Percentiles rank a stretch among this genome's conserved stretches.
Evolutionary conservation across 2,329 filamentous ascomycete species (phyloP).

Genomic region (Aspergillus eucalypticola): DNA sequence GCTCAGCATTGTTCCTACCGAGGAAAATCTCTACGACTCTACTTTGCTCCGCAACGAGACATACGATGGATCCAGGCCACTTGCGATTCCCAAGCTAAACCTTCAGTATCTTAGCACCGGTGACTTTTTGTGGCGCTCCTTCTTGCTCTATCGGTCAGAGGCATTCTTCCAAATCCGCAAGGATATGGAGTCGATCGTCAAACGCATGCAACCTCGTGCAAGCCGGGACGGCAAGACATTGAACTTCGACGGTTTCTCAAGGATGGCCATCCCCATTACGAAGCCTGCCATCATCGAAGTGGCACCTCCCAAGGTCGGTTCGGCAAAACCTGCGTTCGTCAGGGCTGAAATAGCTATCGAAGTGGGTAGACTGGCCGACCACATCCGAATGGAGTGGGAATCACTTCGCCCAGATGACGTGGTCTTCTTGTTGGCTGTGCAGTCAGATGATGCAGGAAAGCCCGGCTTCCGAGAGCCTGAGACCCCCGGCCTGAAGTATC

Average conservation of each 20-base stretch:
- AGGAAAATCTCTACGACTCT: constrained; percentile 74
- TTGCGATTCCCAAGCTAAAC: constrained; percentile 92
- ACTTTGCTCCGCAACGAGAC: constrained; percentile 76
- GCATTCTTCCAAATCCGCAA: constrained; percentile 91
- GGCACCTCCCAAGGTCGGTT: constrained; percentile 77
- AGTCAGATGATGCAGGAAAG: constrained; percentile 51
- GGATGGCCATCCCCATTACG: constrained; percentile 84
- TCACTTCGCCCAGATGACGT: constrained; percentile 81
- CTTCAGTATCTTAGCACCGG: constrained; percentile 92
- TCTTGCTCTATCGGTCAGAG: constrained; percentile 85
- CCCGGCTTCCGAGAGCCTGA: constrained; percentile 45
- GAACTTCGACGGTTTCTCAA: constrained; percentile 79
- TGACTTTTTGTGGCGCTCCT: constrained; percentile 95
- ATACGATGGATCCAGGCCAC: constrained; percentile 82
- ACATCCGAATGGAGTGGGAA: constrained; percentile 85
- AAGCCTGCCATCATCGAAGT: constrained; percentile 87
- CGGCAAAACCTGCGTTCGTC: constrained; percentile 78
- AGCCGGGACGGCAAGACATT: constrained; percentile 64
- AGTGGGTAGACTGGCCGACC: constrained; percentile 73
- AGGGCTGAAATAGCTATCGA: constrained; percentile 84
- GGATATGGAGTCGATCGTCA: constrained; percentile 80
- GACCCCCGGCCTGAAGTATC: constrained; percentile 65
- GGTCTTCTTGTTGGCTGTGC: constrained; percentile 79
- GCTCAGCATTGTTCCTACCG: constrained; percentile 79
- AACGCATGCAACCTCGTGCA: constrained; percentile 71